Percentiles rank a stretch among this genome's conserved stretches.
These are phyloP conservation scores for Haplosporangium sp. DNA, from an alignment of 371 early-diverging fungal genomes.

Conservation along the genomic window DNA sequence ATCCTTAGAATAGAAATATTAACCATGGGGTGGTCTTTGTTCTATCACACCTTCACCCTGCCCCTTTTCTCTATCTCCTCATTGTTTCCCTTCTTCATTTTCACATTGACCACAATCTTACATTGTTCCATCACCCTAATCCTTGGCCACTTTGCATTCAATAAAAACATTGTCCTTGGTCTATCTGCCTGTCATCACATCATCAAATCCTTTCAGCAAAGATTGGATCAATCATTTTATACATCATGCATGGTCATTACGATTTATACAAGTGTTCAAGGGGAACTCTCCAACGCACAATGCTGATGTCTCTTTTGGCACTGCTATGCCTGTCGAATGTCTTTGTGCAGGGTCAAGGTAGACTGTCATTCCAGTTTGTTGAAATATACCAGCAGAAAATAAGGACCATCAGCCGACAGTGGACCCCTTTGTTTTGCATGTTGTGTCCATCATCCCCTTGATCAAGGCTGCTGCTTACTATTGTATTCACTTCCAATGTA, in stretches of 20 bases:
- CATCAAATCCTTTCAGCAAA: neutral
- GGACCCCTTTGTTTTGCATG: neutral
- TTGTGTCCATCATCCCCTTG: neutral
- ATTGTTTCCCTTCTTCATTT: neutral
- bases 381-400: neutral
- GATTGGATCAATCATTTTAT: neutral
- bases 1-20: too few relatives aligned
- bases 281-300: slow-evolving; percentile 16
- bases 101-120: neutral
- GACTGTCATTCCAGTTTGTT: neutral
- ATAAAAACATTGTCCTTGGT: neutral
- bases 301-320: slow-evolving; percentile 22
- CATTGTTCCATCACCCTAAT: too few relatives aligned
- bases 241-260: slow-evolving; percentile 2
- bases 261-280: neutral
- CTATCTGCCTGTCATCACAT: neutral
- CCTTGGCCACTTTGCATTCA: too few relatives aligned
- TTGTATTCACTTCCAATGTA: neutral
- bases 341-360: slow-evolving; percentile 49
- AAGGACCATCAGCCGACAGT: neutral
- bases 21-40: too few relatives aligned
- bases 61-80: neutral
- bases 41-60: too few relatives aligned
- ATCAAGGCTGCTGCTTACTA: too few relatives aligned
- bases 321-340: slow-evolving; percentile 41